Base-by-base conservation (phyloP, 495 filamentous ascomycete genomes). In the Penicillium salamii region DNA sequence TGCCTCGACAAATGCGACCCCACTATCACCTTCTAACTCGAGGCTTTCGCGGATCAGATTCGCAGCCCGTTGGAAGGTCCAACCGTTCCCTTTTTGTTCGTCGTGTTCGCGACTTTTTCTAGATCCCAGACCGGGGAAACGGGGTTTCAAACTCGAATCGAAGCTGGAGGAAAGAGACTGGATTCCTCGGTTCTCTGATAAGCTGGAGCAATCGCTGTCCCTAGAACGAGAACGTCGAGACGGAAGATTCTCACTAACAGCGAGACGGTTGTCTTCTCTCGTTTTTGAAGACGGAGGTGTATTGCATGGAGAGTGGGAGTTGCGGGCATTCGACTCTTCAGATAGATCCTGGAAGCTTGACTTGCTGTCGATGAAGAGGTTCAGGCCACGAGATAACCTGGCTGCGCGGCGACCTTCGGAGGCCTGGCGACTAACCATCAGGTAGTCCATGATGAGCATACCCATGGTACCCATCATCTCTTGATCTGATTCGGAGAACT, bases 361-460 rank as follows among this genome's bases (percentile, higher is more conserved):
- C 17, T 58, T 64, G 0, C 70, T 68, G 46, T 86, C 81, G 2
- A 85, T 80, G 61, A 87, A 87, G 28, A 68, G 75, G 23, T 78
- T 82, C n/a, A 88, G 63, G 3, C 82, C 81, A 12, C 67, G 67
- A 13, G 80, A 80, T 62, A 86, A 72, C 21, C 79, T 74, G 46
- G 79, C 71, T 9, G 76, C 77, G 18, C 80, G 71, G 7, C 73
- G 67, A 29, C 80, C 77, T 49, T 83, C 78, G n/a, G 78, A 72
- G 1, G 77, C 77, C 41, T 78, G 77, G 26, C 78, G 66, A 33
- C 66, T 75, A n/a, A 78, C 73, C 48, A 84, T 80, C 36, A 90
- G 66, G 48, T 86, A 80, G 29, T 77, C 74, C 75, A 87, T 86
- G 34, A 86, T 70, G 8, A 81, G 77, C 31, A 65, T 52, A 0